Base-by-base conservation (phyloP, 2,329 filamentous ascomycete genomes). In the Alternaria ethzedia region DNA sequence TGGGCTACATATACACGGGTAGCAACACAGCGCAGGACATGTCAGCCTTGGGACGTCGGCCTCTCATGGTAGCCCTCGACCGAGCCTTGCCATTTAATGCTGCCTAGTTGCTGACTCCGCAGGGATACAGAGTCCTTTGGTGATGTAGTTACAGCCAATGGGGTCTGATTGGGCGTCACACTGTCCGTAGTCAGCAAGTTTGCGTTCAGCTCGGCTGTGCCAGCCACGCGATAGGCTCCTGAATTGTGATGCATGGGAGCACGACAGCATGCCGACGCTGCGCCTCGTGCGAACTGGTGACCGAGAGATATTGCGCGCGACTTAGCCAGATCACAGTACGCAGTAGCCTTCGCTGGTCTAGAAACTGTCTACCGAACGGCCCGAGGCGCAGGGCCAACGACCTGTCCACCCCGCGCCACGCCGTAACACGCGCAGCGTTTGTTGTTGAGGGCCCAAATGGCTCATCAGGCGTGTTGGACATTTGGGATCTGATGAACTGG, bases 181-280 rank as follows among this genome's bases (percentile, higher is more conserved):
- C 21, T 49, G 17, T 32, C 13, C 13, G 11, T 21, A 59, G 20
- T 25, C 23, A 54, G 55, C 43, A 5, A 25, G 51, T 30, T 44
- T n/a, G 55, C 3, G 47, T 59, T 62, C 59, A 62, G 59, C 59
- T 59, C 47, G 59, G 59, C 59, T 62, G 59, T 62, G 59, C 43
- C 25, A 59, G 50, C 41, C 49, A 21, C 28, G 23, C 30, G n/a
- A 36, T 41, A 43, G 25, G 28, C 59, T 54, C 21, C 21, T 5
- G 25, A 10, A 4, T 46, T n/a, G 32, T 52, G 30, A 15, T 52
- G 49, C 30, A 36, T 23, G 30, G 20, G 30, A 41, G 36, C 49
- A 52, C 30, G 36, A 20, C 28, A 32, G 49, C 17, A 23, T 23
- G 28, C 49, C 49, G 9, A 52, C 23, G 20, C 49, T 52, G 30